Percentiles rank a stretch among this genome's conserved stretches.
Evolutionary conservation across 495 filamentous ascomycete genomes (phyloP).

Genomic region (Sordaria brevicollis): DNA sequence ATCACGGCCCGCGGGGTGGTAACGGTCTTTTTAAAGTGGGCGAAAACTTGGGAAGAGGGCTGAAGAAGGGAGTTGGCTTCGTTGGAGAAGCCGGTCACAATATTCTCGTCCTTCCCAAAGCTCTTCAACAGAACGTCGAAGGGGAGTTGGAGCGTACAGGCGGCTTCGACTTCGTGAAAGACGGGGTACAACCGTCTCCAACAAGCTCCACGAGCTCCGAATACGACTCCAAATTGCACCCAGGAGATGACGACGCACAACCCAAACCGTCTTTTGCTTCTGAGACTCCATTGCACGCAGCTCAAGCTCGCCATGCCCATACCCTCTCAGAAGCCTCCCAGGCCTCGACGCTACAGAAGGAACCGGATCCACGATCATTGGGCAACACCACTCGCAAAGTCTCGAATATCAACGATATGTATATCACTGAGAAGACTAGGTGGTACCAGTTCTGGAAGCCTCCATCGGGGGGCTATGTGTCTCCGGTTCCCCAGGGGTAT

Average conservation of each 20-base stretch:
- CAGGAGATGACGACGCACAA: slow-evolving; percentile 11
- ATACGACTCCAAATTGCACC: neutral
- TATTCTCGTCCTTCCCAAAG: slow-evolving; percentile 14
- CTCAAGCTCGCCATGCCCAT: slow-evolving; percentile 19
- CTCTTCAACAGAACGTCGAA: slow-evolving; percentile 54
- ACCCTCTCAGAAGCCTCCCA: slow-evolving; percentile 25
- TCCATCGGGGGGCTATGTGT: slow-evolving; percentile 41
- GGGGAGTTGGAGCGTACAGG: slow-evolving; percentile 43
- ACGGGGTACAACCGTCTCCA: slow-evolving; percentile 5
- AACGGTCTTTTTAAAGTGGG: slow-evolving; percentile 27
- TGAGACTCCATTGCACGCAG: slow-evolving; percentile 14
- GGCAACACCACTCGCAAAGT: slow-evolving; percentile 37
- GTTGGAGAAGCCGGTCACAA: slow-evolving; percentile 29
- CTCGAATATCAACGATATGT: slow-evolving; percentile 33
- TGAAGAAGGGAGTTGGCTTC: slow-evolving; percentile 34
- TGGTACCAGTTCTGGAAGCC: slow-evolving; percentile 49
- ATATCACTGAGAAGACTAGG: slow-evolving; percentile 26
- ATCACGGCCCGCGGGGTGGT: slow-evolving; percentile 9
- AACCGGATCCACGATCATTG: slow-evolving; percentile 16
- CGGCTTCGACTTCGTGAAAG: slow-evolving; percentile 37
- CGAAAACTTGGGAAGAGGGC: slow-evolving; percentile 21
- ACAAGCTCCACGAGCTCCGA: slow-evolving; percentile 18
- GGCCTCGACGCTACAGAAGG: slow-evolving; percentile 20
- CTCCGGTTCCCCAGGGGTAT: slow-evolving; percentile 39
- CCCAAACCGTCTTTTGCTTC: slow-evolving; percentile 24